Percentiles rank a stretch among this genome's conserved stretches.
Evolutionary conservation across 176 grass and related monocot species (phyloP).

Genomic region (Juncus effusus): DNA sequence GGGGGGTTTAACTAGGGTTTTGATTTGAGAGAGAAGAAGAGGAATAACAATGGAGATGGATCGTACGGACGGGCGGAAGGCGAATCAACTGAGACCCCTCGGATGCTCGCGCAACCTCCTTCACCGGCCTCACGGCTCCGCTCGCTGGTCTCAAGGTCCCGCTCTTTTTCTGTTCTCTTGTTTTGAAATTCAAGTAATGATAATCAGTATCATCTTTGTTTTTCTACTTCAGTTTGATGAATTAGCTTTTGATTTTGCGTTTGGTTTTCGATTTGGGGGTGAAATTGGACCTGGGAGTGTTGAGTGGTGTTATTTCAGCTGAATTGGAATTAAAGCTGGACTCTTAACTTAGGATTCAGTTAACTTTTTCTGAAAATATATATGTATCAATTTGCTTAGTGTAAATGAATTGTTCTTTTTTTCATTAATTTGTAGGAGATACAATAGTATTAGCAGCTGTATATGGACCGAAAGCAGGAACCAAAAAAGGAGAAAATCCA

Average conservation of each 20-base stretch:
- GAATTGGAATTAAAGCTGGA: not conserved
- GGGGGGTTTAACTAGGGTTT: slow-evolving; percentile 29
- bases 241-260: not conserved
- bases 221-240: not conserved
- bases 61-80: slow-evolving; percentile 48
- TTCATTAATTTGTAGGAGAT: slow-evolving; percentile 33
- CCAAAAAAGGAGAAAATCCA: slow-evolving; percentile 81
- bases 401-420: slow-evolving; percentile 1
- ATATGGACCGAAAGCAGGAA: slow-evolving; percentile 76
- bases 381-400: not conserved
- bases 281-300: not conserved
- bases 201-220: slow-evolving; percentile 1
- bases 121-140: slow-evolving; percentile 73
- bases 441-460: slow-evolving; percentile 81
- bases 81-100: slow-evolving; percentile 65
- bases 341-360: too few species aligned
- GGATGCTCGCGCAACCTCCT: slow-evolving; percentile 71
- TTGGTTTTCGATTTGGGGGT: not conserved
- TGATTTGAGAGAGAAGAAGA: not conserved
- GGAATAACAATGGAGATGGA: slow-evolving; percentile 31
- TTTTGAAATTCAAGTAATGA: slow-evolving; percentile 1
- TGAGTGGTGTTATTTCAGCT: not conserved
- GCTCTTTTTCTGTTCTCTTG: not conserved
- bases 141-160: slow-evolving; percentile 78
- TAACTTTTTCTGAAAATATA: not conserved